A percentile compares a stretch with the other conserved stretches of the same genome.
Conservation (phyloP, 768 basidiomycete genomes). For the Suillus lakei region DNA sequence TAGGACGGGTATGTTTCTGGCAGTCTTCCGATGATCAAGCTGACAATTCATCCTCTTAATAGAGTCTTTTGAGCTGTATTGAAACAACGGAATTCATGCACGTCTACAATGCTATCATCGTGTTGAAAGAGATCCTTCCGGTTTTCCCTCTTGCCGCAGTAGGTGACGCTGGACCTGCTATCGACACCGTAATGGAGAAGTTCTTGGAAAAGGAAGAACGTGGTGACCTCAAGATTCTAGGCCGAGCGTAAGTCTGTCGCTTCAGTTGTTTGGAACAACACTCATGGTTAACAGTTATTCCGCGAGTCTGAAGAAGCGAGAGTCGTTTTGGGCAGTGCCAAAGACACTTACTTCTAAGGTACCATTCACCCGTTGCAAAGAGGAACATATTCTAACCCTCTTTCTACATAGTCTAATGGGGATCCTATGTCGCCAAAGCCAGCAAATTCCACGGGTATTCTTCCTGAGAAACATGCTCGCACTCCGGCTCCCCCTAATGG, state of each 20-base stretch:
- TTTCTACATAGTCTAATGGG: conserved; percentile 29
- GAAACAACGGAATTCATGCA: conserved; percentile 94
- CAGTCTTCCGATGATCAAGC: neutral
- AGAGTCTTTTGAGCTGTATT: conserved; percentile 85
- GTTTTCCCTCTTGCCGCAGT: conserved; percentile 82
- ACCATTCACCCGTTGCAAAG: neutral
- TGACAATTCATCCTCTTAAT: conserved; percentile 10
- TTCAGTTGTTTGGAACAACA: conserved; percentile 1
- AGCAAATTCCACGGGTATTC: conserved; percentile 32
- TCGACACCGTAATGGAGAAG: conserved; percentile 66
- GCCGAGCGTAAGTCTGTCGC: conserved; percentile 61
- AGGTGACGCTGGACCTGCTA: conserved; percentile 53
- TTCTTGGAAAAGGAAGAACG: conserved; percentile 79
- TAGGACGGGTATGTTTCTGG: conserved; percentile 60
- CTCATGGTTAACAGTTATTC: conserved; percentile 55
- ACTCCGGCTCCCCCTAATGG: conserved; percentile 44
- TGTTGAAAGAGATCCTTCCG: conserved; percentile 88
- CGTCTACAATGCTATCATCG: conserved; percentile 94
- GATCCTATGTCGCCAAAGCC: conserved; percentile 33
- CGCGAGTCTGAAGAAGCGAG: conserved; percentile 76
- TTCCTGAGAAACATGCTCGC: conserved; percentile 33
- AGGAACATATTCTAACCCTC: neutral
- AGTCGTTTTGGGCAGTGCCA: conserved; percentile 54
- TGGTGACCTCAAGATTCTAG: conserved; percentile 83
- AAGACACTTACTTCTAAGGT: conserved; percentile 40